Evolutionary conservation across 495 filamentous ascomycete genomes (phyloP).

Genomic region (Penicillium bovifimosum): DNA sequence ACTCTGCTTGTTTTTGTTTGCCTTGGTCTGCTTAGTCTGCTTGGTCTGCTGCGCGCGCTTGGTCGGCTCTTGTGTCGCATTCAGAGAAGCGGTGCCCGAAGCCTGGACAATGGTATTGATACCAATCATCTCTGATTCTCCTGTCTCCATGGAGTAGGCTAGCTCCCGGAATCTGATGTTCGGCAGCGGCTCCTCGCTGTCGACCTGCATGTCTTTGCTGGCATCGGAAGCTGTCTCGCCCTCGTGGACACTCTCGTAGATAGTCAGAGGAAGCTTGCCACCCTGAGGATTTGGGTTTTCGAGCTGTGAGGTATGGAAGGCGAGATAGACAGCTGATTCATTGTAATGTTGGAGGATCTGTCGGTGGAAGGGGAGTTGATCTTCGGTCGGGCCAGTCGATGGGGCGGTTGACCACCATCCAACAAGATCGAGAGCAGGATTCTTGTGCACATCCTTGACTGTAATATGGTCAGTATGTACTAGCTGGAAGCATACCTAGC

Average conservation of each 20-base stretch:
- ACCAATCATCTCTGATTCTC: constrained; percentile 95
- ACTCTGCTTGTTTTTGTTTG: constrained; percentile 35
- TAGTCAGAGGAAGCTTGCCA: constrained; percentile 78
- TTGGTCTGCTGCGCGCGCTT: constrained; percentile 12
- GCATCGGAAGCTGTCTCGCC: constrained; percentile 48
- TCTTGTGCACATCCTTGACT: constrained; percentile 89
- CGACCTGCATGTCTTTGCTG: constrained; percentile 67
- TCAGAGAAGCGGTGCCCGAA: constrained; percentile 64
- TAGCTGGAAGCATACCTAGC: background rate
- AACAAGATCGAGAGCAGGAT: constrained; percentile 75
- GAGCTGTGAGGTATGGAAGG: constrained; percentile 67
- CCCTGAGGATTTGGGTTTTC: constrained; percentile 45
- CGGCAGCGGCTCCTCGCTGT: constrained; percentile 52
- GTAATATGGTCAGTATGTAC: constrained; percentile 9
- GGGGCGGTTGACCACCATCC: constrained; percentile 91
- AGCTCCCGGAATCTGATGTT: constrained; percentile 75
- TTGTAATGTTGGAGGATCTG: constrained; percentile 69
- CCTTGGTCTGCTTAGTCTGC: constrained; percentile 36
- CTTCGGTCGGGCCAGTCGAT: constrained; percentile 58
- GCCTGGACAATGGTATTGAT: constrained; percentile 85
- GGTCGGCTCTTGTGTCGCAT: constrained; percentile 10
- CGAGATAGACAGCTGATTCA: constrained; percentile 80
- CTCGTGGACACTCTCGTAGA: constrained; percentile 86
- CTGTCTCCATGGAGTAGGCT: constrained; percentile 83
- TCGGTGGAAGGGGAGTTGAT: constrained; percentile 67